Evolutionary conservation across 2,329 filamentous ascomycete genomes (phyloP).

Genomic region (Microsporum audouinii): DNA sequence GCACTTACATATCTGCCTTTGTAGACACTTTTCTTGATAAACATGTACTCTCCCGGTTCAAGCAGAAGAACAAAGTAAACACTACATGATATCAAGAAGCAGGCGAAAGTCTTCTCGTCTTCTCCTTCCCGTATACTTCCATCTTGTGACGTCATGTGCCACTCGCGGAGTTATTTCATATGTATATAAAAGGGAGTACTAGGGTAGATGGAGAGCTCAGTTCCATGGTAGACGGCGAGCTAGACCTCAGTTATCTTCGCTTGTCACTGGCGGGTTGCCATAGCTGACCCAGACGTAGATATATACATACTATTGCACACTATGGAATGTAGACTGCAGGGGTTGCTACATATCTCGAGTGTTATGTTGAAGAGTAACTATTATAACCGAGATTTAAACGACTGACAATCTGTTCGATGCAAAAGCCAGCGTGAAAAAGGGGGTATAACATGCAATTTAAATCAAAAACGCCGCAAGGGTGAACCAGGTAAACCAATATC

Average conservation of each 20-base stretch:
- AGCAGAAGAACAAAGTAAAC: not conserved
- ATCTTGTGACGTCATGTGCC: not conserved
- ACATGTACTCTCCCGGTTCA: not conserved
- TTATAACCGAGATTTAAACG: not conserved
- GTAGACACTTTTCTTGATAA: not conserved
- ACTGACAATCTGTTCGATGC: not conserved
- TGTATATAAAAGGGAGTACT: not conserved
- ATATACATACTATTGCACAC: not conserved
- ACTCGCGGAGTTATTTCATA: not conserved
- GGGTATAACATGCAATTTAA: not conserved
- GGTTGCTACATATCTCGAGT: not conserved
- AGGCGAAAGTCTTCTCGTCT: not conserved
- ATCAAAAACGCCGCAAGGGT: not conserved
- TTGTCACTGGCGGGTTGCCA: not conserved
- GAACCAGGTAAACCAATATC: not conserved
- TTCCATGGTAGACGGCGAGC: not conserved
- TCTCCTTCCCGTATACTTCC: not conserved
- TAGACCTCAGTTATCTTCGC: not conserved
- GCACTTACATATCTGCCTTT: not conserved
- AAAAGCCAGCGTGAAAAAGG: not conserved
- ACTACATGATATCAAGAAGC: not conserved
- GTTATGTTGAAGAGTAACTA: not conserved
- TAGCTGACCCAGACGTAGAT: not conserved
- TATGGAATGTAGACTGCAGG: not conserved
- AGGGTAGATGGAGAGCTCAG: not conserved